Conservation (phyloP, 2,329 filamentous ascomycete genomes). For the Calonectria hawksworthii region DNA sequence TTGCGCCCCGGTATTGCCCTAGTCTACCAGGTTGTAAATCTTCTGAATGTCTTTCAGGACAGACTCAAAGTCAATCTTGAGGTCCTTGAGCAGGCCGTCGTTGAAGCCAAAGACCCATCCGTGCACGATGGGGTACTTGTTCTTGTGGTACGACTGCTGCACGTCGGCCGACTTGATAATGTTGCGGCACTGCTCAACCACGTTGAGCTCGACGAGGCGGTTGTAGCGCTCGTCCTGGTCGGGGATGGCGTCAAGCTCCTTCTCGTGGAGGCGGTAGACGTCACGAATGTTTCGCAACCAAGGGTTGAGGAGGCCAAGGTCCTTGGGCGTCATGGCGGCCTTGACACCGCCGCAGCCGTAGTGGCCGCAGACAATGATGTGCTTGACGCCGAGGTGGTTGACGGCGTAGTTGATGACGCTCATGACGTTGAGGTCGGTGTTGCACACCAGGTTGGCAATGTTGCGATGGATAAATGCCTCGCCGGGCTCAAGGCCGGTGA, state of each 20-base stretch:
- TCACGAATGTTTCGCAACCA: constrained; percentile 83
- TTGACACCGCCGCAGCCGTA: constrained; percentile 84
- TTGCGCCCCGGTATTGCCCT: constrained; percentile 20
- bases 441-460: constrained; percentile 89
- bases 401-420: constrained; percentile 92
- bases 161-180: constrained; percentile 85
- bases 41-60: constrained; percentile 72
- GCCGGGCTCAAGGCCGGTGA: constrained; percentile 86
- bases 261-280: constrained; percentile 79
- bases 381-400: constrained; percentile 82
- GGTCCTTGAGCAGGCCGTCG: constrained; percentile 75
- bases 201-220: constrained; percentile 87
- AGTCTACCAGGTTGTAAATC: constrained; percentile 70
- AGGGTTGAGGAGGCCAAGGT: constrained; percentile 79
- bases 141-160: constrained; percentile 76
- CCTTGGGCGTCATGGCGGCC: constrained; percentile 79
- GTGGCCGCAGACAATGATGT: constrained; percentile 85
- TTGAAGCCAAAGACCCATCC: constrained; percentile 81
- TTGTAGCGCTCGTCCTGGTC: constrained; percentile 73
- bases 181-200: constrained; percentile 81
- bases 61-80: constrained; percentile 72
- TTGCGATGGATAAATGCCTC: constrained; percentile 96
- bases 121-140: constrained; percentile 78
- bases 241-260: constrained; percentile 75
- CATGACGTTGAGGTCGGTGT: constrained; percentile 84